Evolutionary conservation across 495 filamentous ascomycete species (phyloP), one percentile per base, ranked within the genome.

Genomic region (Sabuloglossum arenarium): DNA sequence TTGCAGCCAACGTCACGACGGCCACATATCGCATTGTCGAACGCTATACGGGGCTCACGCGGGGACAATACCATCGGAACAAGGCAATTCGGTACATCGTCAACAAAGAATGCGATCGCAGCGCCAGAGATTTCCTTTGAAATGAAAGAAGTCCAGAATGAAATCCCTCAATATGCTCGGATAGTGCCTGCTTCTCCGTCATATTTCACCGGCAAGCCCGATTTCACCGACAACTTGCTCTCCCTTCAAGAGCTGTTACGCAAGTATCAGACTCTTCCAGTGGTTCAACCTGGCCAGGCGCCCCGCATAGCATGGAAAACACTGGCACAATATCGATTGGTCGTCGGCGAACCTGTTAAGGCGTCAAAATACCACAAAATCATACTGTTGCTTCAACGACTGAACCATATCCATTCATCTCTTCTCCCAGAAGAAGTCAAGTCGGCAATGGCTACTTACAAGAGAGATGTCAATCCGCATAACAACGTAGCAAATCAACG

Each of bases 131-230:
- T 56, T 25, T 34, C n/a, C n/a, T 56, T 56, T 43, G 32, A 56
- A 27, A 6, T 11, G 28, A 51, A 51, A 51, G 47, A 51, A 8
- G 16, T 3, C 29, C 24, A 37, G 11, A 27, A 37, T 1, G 30
- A 16, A 1, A 30, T 54, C 53, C 53, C 30, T 25, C 6, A 12
- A 37, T 23, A 47, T 39, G 55, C 46, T 28, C 55, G 91, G 54
- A 71, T 93, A 27, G 71, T 94, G 34, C 91, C 91, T 19, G 74
- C 76, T 0, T 95, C 91, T 8, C 83, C 86, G 1, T 87, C 89
- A 49, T 99, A 97, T 70, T 99, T 97, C 75, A 89, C 87, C 59
- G 82, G 80, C 31, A 82, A 77, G 39, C 84, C 88, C 2, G 71
- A 73, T 34, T 96, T 93, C 74, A 90, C 82, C 70, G 91, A 99